A percentile compares a stretch with the other conserved stretches of the same genome.
Conservation (phyloP, 768 basidiomycete species). For the Tulasnella sp. region DNA sequence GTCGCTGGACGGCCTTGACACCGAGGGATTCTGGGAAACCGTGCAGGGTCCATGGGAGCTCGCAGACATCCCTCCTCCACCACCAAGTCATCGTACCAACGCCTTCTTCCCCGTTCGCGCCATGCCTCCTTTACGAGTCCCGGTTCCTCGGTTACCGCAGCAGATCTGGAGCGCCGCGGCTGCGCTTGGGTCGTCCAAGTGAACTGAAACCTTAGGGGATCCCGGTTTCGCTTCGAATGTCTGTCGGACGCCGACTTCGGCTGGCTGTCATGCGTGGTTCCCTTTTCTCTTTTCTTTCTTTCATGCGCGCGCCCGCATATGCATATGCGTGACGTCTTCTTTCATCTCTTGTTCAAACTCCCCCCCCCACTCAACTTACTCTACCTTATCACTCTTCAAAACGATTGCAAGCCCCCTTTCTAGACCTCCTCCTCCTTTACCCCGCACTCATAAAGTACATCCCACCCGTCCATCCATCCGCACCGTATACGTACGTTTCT, state of each 20-base stretch:
- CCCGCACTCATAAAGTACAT: not conserved
- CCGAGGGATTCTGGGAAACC: conserved; percentile 18
- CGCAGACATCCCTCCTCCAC: not conserved
- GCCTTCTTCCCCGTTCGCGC: conserved; percentile 8
- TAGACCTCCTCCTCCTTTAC: not conserved
- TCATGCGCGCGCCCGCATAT: too few relatives aligned
- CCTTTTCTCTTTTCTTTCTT: not conserved
- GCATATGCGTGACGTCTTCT: not conserved
- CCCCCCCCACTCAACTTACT: not conserved
- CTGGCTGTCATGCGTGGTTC: too few relatives aligned
- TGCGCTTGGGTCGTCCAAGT: not conserved
- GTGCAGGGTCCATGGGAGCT: conserved; percentile 20
- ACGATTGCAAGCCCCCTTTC: not conserved
- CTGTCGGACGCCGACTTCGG: not conserved
- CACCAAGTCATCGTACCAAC: not conserved
- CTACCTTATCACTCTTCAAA: not conserved
- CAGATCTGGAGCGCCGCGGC: not conserved
- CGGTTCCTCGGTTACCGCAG: not conserved
- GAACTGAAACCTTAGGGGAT: not conserved
- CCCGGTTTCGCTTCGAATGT: not conserved
- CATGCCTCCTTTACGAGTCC: conserved; percentile 5
- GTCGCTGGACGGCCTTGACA: not conserved
- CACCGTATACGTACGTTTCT: conserved; percentile 5
- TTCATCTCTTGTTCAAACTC: not conserved
- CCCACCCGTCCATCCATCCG: not conserved